Evolutionary conservation across 202 grass and related monocot species (phyloP), one percentile per base, ranked within the genome.

Genomic region (Cymbopogon flexuosus): DNA sequence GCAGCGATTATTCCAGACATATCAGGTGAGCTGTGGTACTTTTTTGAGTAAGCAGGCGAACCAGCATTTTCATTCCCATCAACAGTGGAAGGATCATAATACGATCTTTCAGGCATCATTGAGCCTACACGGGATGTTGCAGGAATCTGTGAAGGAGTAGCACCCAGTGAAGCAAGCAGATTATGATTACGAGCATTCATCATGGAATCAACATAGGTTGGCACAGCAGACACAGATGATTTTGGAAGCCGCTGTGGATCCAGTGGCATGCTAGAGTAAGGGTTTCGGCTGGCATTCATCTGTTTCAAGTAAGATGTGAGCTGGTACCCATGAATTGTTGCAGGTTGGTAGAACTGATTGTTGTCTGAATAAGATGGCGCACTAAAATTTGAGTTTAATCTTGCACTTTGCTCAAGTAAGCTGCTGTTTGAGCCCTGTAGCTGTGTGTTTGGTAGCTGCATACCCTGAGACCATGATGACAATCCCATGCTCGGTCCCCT

Each of bases 281-380:
- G 87, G 75, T 68, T 89, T 77, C 90, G 68, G 52, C 72, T 83
- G 43, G 89, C 80, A 88, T 90, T 88, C 37, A 96, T 73, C 63
- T 79, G 87, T 89, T 90, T 99, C 36, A 99, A 83, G 76, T 89
- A 91, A 24, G 92, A 93, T 7, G 90, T 64, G 5, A 91, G 82
- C 78, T 99, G 90, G 76, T 96, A 99, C 24, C 92, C 96, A 76
- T 99, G 96, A 83, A 99, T 88, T 34, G 96, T 99, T 5, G 89
- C 90, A 39, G 96, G 93, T 65, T 99, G 96, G 81, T 96, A 96
- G 78, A 89, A 92, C 76, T 90, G 90, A 70, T 63, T 89, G 65
- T 89, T 87, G 67, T 92, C 81, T n/a, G 83, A 90, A 73, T 88
- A 91, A 33, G 86, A 72, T 62, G 85, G 81, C 18, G 75, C 16